Percentiles rank a stretch among this genome's conserved stretches.
phyloP scores from a whole-genome alignment of 345 rosid genomes.

The Limnanthes douglasii region DNA sequence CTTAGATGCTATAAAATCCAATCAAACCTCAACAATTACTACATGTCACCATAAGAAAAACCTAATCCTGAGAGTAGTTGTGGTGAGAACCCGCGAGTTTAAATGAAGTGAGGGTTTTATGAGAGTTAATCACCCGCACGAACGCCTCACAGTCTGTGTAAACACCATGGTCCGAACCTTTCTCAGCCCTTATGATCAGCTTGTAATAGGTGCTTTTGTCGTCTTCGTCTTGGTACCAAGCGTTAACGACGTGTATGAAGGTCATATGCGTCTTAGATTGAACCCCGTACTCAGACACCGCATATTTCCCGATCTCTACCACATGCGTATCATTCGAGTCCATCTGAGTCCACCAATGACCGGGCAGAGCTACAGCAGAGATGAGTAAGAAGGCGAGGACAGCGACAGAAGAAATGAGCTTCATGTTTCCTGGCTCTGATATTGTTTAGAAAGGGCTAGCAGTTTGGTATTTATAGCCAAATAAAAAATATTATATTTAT shows the following conservation, averaged over 20 bases:
- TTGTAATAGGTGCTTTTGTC: constrained; percentile 39
- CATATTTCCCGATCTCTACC: constrained; percentile 28
- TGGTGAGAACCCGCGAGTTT: constrained; percentile 1
- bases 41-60: too few relatives aligned
- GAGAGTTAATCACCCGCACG: constrained; percentile 29
- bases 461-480: too few relatives aligned
- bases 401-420: constrained; percentile 1
- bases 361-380: constrained; percentile 7
- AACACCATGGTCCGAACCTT: not conserved
- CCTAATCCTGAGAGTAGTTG: too few relatives aligned
- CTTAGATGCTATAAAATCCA: too few relatives aligned
- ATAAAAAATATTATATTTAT: too few relatives aligned
- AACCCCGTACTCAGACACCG: constrained; percentile 25
- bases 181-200: constrained; percentile 17
- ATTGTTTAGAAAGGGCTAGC: too few relatives aligned
- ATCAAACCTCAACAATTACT: too few relatives aligned
- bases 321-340: constrained; percentile 24
- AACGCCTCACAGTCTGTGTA: constrained; percentile 19
- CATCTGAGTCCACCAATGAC: constrained; percentile 46
- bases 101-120: constrained; percentile 31
- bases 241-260: constrained; percentile 18
- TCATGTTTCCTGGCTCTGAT: too few relatives aligned
- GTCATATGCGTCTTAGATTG: constrained; percentile 5
- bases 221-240: constrained; percentile 35
- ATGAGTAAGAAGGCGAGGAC: constrained; percentile 2